phyloP scores from a whole-genome alignment of 2,329 filamentous ascomycete genomes.

The Calcarisporium arbuscula region DNA sequence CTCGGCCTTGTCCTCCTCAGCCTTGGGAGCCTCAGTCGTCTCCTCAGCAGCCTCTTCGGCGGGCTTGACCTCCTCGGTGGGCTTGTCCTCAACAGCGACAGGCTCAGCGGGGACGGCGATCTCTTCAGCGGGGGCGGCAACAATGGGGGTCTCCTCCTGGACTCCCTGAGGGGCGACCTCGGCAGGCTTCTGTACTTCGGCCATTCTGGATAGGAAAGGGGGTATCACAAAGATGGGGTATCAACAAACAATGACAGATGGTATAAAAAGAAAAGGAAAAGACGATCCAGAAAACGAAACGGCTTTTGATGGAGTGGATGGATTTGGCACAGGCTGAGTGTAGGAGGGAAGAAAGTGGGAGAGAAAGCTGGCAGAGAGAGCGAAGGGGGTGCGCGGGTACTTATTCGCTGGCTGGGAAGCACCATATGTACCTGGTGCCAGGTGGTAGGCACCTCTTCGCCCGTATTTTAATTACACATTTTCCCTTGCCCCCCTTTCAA shows the following conservation, averaged over 20 bases:
- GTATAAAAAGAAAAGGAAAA: conserved; percentile 32
- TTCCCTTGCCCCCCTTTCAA: no score
- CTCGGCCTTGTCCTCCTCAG: conserved; percentile 41
- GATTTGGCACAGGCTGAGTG: conserved; percentile 24
- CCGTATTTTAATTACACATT: no score
- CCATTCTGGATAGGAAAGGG: conserved; percentile 53
- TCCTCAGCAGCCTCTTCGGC: conserved; percentile 32
- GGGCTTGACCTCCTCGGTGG: conserved; percentile 29
- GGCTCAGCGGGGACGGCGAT: conserved; percentile 23
- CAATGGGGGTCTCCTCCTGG: conserved; percentile 45
- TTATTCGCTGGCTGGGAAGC: no score
- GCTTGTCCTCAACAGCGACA: conserved; percentile 35
- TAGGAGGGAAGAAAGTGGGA: conserved; percentile 26
- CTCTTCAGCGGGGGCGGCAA: conserved; percentile 25
- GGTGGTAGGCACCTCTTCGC: no score
- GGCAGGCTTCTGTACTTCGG: conserved; percentile 66
- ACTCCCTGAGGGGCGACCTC: conserved; percentile 38
- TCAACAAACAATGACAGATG: conserved; percentile 39
- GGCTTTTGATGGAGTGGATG: conserved; percentile 23
- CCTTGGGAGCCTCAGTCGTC: conserved; percentile 34
- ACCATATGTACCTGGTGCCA: no score
- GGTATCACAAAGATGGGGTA: conserved; percentile 42
- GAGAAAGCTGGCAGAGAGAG: conserved; percentile 19
- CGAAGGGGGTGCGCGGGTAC: conserved; percentile 32
- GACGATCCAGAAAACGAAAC: conserved; percentile 29